Percentiles rank a stretch among this genome's conserved stretches.
Conservation (phyloP, 2,329 filamentous ascomycete genomes). For the Cercospora brassicicola region DNA sequence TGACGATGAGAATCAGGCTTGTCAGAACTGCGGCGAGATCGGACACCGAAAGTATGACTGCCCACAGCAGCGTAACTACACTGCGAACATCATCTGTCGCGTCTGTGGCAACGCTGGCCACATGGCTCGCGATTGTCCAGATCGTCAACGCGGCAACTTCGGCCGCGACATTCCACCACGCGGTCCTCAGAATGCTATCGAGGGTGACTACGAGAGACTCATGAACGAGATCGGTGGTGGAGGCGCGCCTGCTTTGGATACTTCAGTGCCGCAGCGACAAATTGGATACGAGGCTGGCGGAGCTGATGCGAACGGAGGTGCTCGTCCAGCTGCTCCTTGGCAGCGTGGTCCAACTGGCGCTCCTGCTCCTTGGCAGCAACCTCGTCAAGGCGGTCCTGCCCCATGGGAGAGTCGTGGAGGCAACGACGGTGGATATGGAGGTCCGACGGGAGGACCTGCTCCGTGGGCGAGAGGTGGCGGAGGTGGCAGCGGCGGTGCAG, state of each 20-base stretch:
- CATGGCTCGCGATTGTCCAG: constrained; percentile 97
- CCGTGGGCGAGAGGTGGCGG: constrained; percentile 26
- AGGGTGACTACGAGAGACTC: constrained; percentile 96
- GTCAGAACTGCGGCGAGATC: constrained; percentile 98
- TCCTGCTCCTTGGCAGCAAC: constrained; percentile 42
- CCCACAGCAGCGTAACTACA: constrained; percentile 95
- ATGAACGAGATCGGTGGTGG: constrained; percentile 91
- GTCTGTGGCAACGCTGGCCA: constrained; percentile 97
- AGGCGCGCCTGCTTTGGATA: constrained; percentile 37
- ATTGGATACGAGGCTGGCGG: constrained; percentile 81
- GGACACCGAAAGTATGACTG: constrained; percentile 99
- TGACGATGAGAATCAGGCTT: constrained; percentile 98
- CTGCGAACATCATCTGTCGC: constrained; percentile 98
- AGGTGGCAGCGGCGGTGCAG: constrained; percentile 27
- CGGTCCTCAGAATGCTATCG: constrained; percentile 66
- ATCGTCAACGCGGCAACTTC: constrained; percentile 83
- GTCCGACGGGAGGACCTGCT: constrained; percentile 25
- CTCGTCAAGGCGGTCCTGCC: constrained; percentile 32
- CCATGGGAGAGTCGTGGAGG: constrained; percentile 40
- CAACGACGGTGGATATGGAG: constrained; percentile 28
- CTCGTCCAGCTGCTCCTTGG: constrained; percentile 33
- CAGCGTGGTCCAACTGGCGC: constrained; percentile 34
- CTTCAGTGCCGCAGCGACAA: constrained; percentile 65
- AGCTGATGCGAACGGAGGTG: constrained; percentile 64
- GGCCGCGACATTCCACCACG: constrained; percentile 73